A percentile compares a stretch with the other conserved stretches of the same genome.
phyloP scores from a whole-genome alignment of 2,329 filamentous ascomycete genomes.

The Xylariaceae sp. region DNA sequence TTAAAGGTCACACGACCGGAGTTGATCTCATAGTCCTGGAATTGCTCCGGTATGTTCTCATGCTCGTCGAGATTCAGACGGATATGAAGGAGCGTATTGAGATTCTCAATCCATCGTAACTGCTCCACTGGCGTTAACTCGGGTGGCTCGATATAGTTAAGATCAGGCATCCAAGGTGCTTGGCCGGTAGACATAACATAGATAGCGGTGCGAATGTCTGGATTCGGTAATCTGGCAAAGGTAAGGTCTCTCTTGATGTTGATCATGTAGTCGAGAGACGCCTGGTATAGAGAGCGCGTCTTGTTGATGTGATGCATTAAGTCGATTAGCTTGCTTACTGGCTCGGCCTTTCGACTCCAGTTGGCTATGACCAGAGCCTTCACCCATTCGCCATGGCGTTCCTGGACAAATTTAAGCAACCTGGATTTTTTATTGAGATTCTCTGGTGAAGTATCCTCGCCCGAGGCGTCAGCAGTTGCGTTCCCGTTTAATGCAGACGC shows the following conservation, averaged over 20 bases:
- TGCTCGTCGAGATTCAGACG: slow-evolving; percentile 81
- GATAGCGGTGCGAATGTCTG: slow-evolving; percentile 84
- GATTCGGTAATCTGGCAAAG: slow-evolving; percentile 73
- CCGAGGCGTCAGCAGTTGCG: slow-evolving; percentile 34
- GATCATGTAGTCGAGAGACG: slow-evolving; percentile 57
- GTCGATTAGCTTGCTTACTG: slow-evolving; percentile 84
- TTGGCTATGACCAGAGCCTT: slow-evolving; percentile 86
- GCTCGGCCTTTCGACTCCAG: slow-evolving; percentile 75
- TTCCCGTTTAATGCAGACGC: slow-evolving; percentile 49
- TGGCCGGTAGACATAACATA: slow-evolving; percentile 76
- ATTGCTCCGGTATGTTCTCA: slow-evolving; percentile 66
- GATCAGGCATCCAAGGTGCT: slow-evolving; percentile 73
- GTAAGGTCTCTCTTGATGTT: slow-evolving; percentile 69
- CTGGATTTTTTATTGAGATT: slow-evolving; percentile 71
- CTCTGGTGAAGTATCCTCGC: slow-evolving; percentile 55
- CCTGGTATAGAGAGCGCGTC: slow-evolving; percentile 56
- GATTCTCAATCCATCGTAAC: slow-evolving; percentile 67
- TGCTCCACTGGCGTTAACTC: slow-evolving; percentile 66
- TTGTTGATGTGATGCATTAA: slow-evolving; percentile 68
- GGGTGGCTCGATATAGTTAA: slow-evolving; percentile 72
- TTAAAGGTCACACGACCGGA: slow-evolving; percentile 88
- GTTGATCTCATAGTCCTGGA: slow-evolving; percentile 70
- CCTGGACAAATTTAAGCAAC: slow-evolving; percentile 72
- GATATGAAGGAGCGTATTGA: slow-evolving; percentile 78
- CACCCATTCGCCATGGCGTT: slow-evolving; percentile 80